Conservation (phyloP, 805 yeast species). For the Kregervanrija fluxuum region DNA sequence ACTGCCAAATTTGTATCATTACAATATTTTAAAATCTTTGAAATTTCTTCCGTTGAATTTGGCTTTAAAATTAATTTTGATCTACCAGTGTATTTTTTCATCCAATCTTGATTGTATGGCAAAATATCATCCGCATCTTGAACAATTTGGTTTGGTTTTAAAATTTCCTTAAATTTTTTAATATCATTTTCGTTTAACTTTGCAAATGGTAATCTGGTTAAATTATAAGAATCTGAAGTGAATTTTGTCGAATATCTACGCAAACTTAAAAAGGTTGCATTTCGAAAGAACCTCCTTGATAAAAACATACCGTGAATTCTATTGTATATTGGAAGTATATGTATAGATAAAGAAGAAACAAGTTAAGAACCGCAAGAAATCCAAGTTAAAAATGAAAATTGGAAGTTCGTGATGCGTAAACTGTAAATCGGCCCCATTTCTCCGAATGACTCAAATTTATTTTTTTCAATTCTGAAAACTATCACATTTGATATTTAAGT, state of each 20-base stretch:
- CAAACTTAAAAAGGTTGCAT: too few relatives aligned
- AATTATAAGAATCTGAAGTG: constrained; percentile 65
- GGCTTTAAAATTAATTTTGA: constrained; percentile 78
- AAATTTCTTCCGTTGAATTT: constrained; percentile 67
- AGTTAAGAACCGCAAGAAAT: too few relatives aligned
- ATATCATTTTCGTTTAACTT: constrained; percentile 50
- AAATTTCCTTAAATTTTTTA: constrained; percentile 48
- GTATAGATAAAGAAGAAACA: too few relatives aligned
- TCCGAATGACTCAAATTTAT: too few relatives aligned
- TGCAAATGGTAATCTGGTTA: constrained; percentile 23
- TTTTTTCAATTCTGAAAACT: too few relatives aligned
- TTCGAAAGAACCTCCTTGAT: too few relatives aligned
- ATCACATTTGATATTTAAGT: too few relatives aligned
- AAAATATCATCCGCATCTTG: constrained; percentile 54
- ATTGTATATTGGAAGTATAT: too few relatives aligned
- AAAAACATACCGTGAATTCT: too few relatives aligned
- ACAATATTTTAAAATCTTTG: constrained; percentile 72
- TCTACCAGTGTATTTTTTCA: constrained; percentile 89
- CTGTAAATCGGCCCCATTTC: too few relatives aligned
- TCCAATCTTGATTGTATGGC: constrained; percentile 83
- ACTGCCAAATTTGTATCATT: constrained; percentile 71
- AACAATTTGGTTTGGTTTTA: constrained; percentile 43
- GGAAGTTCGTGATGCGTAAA: too few relatives aligned
- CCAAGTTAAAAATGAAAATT: too few relatives aligned
- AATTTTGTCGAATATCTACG: constrained; percentile 20